Base-by-base conservation (phyloP, 2,329 filamentous ascomycete species). In the Pseudohalonectria lignicola region DNA sequence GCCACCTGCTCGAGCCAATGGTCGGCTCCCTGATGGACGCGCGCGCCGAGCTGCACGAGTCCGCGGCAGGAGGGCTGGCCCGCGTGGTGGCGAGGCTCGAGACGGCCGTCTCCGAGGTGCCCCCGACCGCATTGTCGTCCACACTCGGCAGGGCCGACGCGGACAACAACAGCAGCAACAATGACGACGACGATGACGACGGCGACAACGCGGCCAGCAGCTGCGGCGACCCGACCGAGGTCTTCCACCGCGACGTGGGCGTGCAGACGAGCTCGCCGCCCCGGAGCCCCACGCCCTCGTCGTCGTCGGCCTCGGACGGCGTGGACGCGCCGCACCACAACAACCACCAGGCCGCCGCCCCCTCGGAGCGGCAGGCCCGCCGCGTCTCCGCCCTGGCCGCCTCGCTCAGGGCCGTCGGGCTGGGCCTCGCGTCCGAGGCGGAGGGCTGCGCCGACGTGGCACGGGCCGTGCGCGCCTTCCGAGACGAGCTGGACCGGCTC, bases 221-320 rank as follows among this genome's bases (percentile, higher is more conserved):
- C 19, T 66, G 62, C 41, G 71, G 73, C 43, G 77, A 81, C 48
- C 84, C 85, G 1, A 78, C 80, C 1, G 84, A 90, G 56, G 72
- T 88, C 44, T 92, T 86, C 59, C 83, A 88, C 56, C 76, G 83
- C 33, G 85, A 92, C 52, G 72, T 86, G 42, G 83, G 82, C 45
- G 83, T 84, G 1, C 85, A 92, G 57, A 92, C 85, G 1, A 78
- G 76, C 0, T 67, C 66, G 2, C 62, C 62, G 0, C 55, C 66
- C 3, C 18, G 6, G 28, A 67, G 66, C 4, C 61, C 64, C 5
- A 48, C 56, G 10, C 28, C 37, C 26, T 18, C 25, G 13, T 32
- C 41, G 26, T 20, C 31, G 20, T 37, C 41, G n/a, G 9, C 37
- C 2, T 20, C 23, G 21, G 6, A 32, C 1, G 25, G 34, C 30